Base-by-base conservation (phyloP, 768 basidiomycete species). In the Psilocybe cyanescens region DNA sequence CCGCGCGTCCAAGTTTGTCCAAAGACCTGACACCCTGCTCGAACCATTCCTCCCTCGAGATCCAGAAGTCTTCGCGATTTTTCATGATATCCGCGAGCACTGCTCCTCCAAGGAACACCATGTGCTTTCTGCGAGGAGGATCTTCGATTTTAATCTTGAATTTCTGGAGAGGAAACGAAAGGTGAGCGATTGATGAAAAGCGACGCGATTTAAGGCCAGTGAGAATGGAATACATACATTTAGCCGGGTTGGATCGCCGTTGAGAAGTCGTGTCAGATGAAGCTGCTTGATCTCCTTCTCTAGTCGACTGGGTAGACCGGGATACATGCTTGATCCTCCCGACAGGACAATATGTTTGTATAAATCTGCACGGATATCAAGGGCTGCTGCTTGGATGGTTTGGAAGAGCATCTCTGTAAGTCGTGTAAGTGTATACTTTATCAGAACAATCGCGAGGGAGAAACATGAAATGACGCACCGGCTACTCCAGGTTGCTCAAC, bases 281-380 rank as follows among this genome's bases (percentile, higher is more conserved):
- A 99, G 82, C 75, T 99, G 97, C 76, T 99, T 99, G 92, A 99
- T 95, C 81, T 99, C 97, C 81, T 99, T 99, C 78, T 99, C 97
- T 47, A 99, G 82, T 49, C 97, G 88, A 72, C 92, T 94, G 9
- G 97, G 97, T 58, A 99, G 86, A 29, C 97, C 97, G 31, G 97
- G 97, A 73, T 99, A 99, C 97, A 99, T 99, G 75, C 93, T 95
- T 2, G 95, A 97, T 6, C 97, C 97, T 55, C 97, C 97, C 3
- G 95, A 97, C 29, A 99, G 88, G 11, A 99, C 97, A 67, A 99
- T 89, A 75, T 99, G 97, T 72, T 97, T 97, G 84, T 98, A 99
- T 3, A 99, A 82, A 66, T 99, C 97, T 0, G 89, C 35, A 59
- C 97, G 92, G 51, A 90, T 79, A 72, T 99, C 97, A 33, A 98